Percentiles rank a stretch among this genome's conserved stretches.
Evolutionary conservation across 441 rosid genomes (phyloP).

Genomic region (Gossypium trilobum): DNA sequence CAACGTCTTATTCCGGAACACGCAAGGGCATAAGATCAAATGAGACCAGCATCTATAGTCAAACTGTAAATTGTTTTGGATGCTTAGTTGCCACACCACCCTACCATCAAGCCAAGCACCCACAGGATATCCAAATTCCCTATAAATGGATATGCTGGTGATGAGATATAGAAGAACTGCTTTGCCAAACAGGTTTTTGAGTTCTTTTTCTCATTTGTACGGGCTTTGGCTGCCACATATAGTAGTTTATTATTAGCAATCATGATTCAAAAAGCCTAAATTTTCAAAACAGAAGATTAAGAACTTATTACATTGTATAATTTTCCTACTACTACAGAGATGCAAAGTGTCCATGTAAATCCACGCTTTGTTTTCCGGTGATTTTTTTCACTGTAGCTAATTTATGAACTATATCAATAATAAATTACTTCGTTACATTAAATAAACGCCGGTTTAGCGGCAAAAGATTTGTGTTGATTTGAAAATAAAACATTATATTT

Average conservation of each 20-base stretch:
- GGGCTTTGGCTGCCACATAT: conserved; percentile 6
- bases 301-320: neutral
- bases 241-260: conserved; percentile 13
- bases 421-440: too few relatives aligned
- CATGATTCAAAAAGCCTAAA: conserved; percentile 5
- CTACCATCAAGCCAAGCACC: neutral
- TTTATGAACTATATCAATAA: too few relatives aligned
- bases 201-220: neutral
- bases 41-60: conserved; percentile 5
- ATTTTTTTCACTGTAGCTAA: too few relatives aligned
- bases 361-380: too few relatives aligned
- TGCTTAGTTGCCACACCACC: conserved; percentile 8
- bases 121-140: neutral
- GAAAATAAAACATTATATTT: too few relatives aligned
- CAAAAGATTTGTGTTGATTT: too few relatives aligned
- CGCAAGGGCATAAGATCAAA: conserved; percentile 23
- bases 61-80: conserved; percentile 18
- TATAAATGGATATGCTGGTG: neutral
- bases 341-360: too few relatives aligned
- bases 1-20: conserved; percentile 41
- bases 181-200: conserved; percentile 13
- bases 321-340: too few relatives aligned
- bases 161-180: neutral
- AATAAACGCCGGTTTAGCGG: too few relatives aligned
- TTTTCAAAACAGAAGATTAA: conserved; percentile 7